These are phyloP conservation scores for Eucommia ulmoides DNA, from an alignment of 257 asterid species.

Conservation along the genomic window DNA sequence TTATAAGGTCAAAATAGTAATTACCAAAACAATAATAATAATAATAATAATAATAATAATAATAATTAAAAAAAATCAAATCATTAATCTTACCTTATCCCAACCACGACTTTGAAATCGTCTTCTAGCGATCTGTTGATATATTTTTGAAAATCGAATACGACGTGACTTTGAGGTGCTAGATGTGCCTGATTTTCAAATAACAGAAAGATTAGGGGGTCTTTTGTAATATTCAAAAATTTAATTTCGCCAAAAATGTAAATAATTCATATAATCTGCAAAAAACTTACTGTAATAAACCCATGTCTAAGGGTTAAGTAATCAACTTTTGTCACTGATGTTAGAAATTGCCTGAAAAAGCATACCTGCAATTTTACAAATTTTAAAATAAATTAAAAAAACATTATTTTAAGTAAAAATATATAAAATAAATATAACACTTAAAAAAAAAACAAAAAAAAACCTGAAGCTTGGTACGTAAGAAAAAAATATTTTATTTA, in stretches of 20 bases:
- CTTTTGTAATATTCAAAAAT: not conserved
- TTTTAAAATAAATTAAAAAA: not conserved
- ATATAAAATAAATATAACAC: not conserved
- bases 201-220: not conserved
- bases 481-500: not conserved
- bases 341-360: constrained; percentile 76
- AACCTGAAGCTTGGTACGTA: constrained; percentile 5
- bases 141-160: constrained; percentile 16
- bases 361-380: constrained; percentile 40
- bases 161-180: not conserved
- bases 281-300: constrained; percentile 53
- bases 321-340: constrained; percentile 86
- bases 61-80: not conserved
- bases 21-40: not conserved
- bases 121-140: constrained; percentile 16
- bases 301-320: constrained; percentile 85
- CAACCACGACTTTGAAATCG: constrained; percentile 17
- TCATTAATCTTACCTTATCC: constrained; percentile 18
- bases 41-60: not conserved
- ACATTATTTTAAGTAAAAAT: not conserved
- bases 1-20: not conserved
- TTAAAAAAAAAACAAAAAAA: too few species aligned
- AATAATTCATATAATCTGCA: not conserved
- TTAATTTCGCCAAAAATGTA: too few species aligned
- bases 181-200: constrained; percentile 15